Percentiles rank a stretch among this genome's conserved stretches.
Evolutionary conservation across 768 basidiomycete species (phyloP).

Genomic region (Leucosporidium scottii): DNA sequence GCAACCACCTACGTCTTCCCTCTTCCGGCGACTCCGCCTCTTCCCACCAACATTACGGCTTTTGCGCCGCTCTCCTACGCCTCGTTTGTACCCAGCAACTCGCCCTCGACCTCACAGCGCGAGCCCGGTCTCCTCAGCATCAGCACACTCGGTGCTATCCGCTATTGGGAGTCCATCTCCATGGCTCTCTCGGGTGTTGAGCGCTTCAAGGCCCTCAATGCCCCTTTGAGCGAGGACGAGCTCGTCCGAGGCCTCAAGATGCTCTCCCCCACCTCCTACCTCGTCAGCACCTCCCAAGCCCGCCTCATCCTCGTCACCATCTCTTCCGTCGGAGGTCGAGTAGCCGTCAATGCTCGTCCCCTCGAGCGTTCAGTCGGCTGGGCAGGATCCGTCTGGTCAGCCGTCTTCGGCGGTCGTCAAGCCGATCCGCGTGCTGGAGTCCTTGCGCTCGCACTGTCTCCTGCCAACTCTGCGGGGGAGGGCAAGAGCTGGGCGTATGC

Average conservation of each 20-base stretch:
- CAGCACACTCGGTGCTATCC: conserved; percentile 61
- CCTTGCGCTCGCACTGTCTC: conserved; percentile 25
- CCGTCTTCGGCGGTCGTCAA: conserved; percentile 33
- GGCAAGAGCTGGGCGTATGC: conserved; percentile 34
- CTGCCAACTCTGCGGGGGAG: conserved; percentile 24
- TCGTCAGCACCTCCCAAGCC: conserved; percentile 39
- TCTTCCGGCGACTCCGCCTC: conserved; percentile 30
- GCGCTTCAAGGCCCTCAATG: conserved; percentile 35
- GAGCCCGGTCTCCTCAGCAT: conserved; percentile 84
- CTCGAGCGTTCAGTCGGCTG: conserved; percentile 39
- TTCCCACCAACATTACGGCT: conserved; percentile 21
- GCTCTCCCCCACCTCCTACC: conserved; percentile 30
- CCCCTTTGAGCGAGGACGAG: conserved; percentile 35
- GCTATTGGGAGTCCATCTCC: conserved; percentile 77
- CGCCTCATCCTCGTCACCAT: conserved; percentile 39
- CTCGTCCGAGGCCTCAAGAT: conserved; percentile 32
- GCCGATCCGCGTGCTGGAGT: conserved; percentile 32
- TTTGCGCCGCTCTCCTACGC: conserved; percentile 39
- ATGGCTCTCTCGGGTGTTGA: conserved; percentile 42
- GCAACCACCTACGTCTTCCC: conserved; percentile 41
- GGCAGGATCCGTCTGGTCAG: conserved; percentile 39
- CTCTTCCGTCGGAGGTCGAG: conserved; percentile 37
- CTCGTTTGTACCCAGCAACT: conserved; percentile 31
- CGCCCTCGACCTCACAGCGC: conserved; percentile 43
- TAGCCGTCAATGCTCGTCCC: conserved; percentile 31